Evolutionary conservation across 1,284 basidiomycete genomes (phyloP), one percentile per base, ranked within the genome.

Genomic region (Schizophyllum commune): DNA sequence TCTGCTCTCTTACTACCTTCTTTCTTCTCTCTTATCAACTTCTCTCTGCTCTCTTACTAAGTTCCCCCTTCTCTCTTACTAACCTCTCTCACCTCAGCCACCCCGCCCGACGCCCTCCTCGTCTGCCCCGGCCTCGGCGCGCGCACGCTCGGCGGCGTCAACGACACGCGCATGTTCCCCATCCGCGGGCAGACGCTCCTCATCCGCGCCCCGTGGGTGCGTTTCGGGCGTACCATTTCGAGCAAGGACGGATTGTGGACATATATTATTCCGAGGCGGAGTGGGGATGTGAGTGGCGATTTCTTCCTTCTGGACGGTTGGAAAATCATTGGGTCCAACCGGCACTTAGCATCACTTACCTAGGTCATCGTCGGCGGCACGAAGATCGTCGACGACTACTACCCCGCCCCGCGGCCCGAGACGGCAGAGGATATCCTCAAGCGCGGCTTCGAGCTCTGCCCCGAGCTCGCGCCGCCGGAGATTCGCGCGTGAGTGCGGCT

Each of bases 161-260:
- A 92, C 64, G 90, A 94, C 69, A 76, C 78, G 60, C 73, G 74
- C 11, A 80, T 94, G 20, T 85, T 84, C 69, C 94, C 95, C 0
- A 83, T 94, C 59, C 81, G 93, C 53, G 95, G 95, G 0, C 95
- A 97, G 73, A 94, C 91, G 0, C 83, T 94, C 9, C 74, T 93
- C 32, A 77, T 93, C 17, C 75, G 83, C 61, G 90, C 92, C 0
- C 93, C 93, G 1, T 83, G 71, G 92, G 81, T 93, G 54, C 77
- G 74, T 54, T 81, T 81, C 63, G 89, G 88, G 17, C 75, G 79
- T 62, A 84, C 85, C 0, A 69, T 83, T 17, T 79, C 78, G 58
- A 76, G 73, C 27, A 67, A 70, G 5, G 74, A 79, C 17, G 83
- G 83, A 6, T 72, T 76, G 0, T 83, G 81, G 74, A 83, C 83